Conservation (phyloP, 805 yeast species). For the Saccharomycopsis sp. region DNA sequence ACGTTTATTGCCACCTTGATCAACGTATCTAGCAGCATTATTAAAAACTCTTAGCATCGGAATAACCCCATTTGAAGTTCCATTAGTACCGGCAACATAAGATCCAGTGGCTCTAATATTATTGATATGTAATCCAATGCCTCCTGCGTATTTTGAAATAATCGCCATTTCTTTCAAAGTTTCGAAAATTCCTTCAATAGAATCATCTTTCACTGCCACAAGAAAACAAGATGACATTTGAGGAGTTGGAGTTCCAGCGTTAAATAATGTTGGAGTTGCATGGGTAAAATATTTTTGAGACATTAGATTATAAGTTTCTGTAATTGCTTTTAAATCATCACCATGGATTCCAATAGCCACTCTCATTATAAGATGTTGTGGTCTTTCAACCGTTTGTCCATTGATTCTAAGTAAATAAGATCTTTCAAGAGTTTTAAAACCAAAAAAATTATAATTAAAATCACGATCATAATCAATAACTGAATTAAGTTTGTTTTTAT, state of each 20-base stretch:
- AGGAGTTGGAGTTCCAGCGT: slow-evolving; percentile 81
- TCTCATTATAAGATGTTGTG: slow-evolving; percentile 83
- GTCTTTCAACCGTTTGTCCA: slow-evolving; percentile 70
- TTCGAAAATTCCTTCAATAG: slow-evolving; percentile 89
- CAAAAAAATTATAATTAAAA: slow-evolving; percentile 70
- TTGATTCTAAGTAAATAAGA: slow-evolving; percentile 65
- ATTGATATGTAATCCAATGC: slow-evolving; percentile 83
- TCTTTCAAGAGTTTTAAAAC: slow-evolving; percentile 84
- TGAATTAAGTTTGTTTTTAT: slow-evolving; percentile 58
- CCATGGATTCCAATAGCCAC: slow-evolving; percentile 90
- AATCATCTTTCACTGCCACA: slow-evolving; percentile 85
- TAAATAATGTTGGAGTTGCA: slow-evolving; percentile 91
- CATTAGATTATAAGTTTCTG: slow-evolving; percentile 84
- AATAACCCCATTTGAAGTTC: slow-evolving; percentile 82
- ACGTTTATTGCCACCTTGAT: slow-evolving; percentile 96
- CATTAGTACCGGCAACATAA: slow-evolving; percentile 84
- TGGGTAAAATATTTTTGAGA: slow-evolving; percentile 81
- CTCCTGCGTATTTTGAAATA: slow-evolving; percentile 93
- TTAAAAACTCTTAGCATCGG: slow-evolving; percentile 97
- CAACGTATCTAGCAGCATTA: slow-evolving; percentile 93
- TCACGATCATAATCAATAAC: slow-evolving; percentile 75
- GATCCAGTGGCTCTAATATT: slow-evolving; percentile 83
- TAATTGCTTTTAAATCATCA: slow-evolving; percentile 45
- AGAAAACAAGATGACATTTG: slow-evolving; percentile 89
- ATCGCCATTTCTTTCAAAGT: slow-evolving; percentile 82